A percentile compares a stretch with the other conserved stretches of the same genome.
Evolutionary conservation across 1,284 basidiomycete species (phyloP).

Genomic region (Rhodotorula sp.): DNA sequence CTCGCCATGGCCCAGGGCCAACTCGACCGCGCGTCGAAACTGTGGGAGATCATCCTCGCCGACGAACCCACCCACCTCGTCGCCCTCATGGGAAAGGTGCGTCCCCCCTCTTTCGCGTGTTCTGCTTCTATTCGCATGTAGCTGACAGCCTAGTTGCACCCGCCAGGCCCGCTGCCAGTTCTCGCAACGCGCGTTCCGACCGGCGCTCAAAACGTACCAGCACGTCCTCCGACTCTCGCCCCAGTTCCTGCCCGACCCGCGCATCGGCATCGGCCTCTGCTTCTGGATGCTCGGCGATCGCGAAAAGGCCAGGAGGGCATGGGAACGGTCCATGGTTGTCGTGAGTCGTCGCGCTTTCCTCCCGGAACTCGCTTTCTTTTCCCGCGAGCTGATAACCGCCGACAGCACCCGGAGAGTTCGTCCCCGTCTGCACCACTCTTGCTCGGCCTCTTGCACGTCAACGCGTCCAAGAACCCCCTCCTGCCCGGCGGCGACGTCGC

Average conservation of each 20-base stretch:
- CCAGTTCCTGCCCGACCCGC: conserved; percentile 76
- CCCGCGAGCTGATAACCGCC: not conserved
- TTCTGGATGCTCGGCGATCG: conserved; percentile 81
- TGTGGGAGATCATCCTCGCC: conserved; percentile 76
- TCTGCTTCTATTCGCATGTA: too few relatives aligned
- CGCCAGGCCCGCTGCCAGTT: conserved; percentile 84
- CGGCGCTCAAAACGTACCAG: conserved; percentile 78
- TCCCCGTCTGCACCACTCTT: conserved; percentile 66
- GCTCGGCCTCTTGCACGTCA: conserved; percentile 77
- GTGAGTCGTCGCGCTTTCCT: conserved; percentile 54
- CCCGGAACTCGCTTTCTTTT: not conserved
- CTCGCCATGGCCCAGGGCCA: conserved; percentile 28
- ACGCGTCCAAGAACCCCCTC: conserved; percentile 67
- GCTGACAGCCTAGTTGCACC: too few relatives aligned
- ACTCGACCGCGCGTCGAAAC: conserved; percentile 66
- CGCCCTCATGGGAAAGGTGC: conserved; percentile 72
- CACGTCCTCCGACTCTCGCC: conserved; percentile 74
- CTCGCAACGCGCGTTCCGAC: conserved; percentile 69
- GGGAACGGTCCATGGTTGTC: conserved; percentile 78
- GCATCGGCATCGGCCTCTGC: conserved; percentile 89
- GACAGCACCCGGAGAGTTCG: conserved; percentile 65
- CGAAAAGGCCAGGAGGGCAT: conserved; percentile 73
- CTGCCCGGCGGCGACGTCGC: conserved; percentile 58
- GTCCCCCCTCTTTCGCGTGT: conserved; percentile 6
- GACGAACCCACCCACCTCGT: conserved; percentile 78